Conservation (phyloP, 2,329 filamentous ascomycete genomes). For the Colletotrichum limetticola region DNA sequence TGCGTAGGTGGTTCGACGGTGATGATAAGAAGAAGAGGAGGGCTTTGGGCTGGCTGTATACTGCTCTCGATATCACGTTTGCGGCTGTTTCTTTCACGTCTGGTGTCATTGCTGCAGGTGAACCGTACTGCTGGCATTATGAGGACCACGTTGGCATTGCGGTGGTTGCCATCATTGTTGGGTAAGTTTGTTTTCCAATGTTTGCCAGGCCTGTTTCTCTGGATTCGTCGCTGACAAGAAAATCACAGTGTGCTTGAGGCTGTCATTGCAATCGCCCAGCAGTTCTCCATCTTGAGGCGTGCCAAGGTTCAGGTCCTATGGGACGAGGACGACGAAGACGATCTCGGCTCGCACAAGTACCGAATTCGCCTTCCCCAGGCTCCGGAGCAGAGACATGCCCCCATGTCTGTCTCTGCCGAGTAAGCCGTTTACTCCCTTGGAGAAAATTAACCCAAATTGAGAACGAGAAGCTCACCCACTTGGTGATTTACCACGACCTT, state of each 20-base stretch:
- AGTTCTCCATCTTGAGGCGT: slow-evolving; percentile 19
- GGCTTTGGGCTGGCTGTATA: background rate
- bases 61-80: background rate
- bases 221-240: background rate
- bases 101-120: background rate
- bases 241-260: slow-evolving; percentile 4
- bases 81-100: background rate
- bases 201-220: too few species aligned
- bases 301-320: slow-evolving; percentile 18
- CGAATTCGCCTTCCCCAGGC: slow-evolving; percentile 26
- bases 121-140: background rate
- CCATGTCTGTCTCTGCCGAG: slow-evolving; percentile 17
- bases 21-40: background rate
- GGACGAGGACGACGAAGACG: slow-evolving; percentile 22
- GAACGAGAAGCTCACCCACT: background rate
- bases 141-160: background rate
- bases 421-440: background rate
- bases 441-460: background rate
- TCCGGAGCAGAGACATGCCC: slow-evolving; percentile 14
- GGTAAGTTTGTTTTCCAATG: background rate
- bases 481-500: background rate
- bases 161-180: background rate
- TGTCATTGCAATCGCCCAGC: slow-evolving; percentile 14
- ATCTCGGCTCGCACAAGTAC: slow-evolving; percentile 24
- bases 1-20: background rate